These are phyloP conservation scores for Astrephomene gubernaculifera DNA, from an alignment of 139 green algal genomes.

Conservation along the genomic window DNA sequence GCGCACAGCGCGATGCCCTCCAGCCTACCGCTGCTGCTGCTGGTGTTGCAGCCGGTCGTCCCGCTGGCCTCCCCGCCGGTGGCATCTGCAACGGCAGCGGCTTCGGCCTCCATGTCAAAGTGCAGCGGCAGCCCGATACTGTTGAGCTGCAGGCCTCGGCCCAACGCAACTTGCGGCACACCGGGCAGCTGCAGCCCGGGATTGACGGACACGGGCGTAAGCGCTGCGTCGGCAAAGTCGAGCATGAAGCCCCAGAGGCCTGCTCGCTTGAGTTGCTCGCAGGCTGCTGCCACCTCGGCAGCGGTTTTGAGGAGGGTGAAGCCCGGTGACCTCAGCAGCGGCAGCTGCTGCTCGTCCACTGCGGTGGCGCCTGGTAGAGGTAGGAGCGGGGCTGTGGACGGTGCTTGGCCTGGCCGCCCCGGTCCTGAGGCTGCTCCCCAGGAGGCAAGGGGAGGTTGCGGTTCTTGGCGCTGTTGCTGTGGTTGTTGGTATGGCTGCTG, in stretches of 20 bases:
- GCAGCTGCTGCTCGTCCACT: not conserved
- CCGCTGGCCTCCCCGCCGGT: too few species aligned
- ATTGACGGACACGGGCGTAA: not conserved
- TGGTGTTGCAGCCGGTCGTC: too few species aligned
- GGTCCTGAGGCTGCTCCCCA: too few species aligned
- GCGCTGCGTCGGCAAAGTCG: not conserved
- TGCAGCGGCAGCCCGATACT: constrained; percentile 33
- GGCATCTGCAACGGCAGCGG: not conserved
- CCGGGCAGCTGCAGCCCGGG: constrained; percentile 6
- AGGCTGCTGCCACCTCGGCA: not conserved
- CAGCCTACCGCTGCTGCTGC: constrained; percentile 20
- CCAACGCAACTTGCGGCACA: constrained; percentile 17
- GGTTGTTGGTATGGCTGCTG: not conserved
- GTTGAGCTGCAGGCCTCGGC: not conserved
- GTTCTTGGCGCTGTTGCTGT: too few species aligned
- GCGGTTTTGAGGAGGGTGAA: constrained; percentile 10
- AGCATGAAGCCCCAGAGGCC: constrained; percentile 26
- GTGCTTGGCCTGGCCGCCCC: not conserved
- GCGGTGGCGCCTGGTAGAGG: too few species aligned
- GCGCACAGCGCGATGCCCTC: constrained; percentile 62
- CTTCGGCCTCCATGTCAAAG: not conserved
- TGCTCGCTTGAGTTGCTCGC: not conserved
- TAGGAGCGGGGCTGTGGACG: not conserved
- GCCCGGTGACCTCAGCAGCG: not conserved
- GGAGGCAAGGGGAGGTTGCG: too few species aligned